A percentile compares a stretch with the other conserved stretches of the same genome.
These are phyloP conservation scores for Brasenia schreberi DNA, from an alignment of 164 flowering plant genomes.

Conservation along the genomic window DNA sequence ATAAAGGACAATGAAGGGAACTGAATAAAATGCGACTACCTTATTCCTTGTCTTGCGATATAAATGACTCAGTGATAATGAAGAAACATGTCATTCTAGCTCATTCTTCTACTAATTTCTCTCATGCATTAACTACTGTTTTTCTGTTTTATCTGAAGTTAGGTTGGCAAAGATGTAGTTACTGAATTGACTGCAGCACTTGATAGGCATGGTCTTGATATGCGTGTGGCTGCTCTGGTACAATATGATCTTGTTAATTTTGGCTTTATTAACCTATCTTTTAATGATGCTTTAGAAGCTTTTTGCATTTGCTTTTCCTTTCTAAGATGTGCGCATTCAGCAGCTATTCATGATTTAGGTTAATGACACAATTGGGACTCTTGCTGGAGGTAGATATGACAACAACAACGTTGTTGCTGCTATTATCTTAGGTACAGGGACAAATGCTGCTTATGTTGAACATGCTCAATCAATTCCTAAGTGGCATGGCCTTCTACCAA, in stretches of 20 bases:
- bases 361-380: slow-evolving; percentile 92
- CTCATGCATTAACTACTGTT: background rate
- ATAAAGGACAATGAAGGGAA: too few relatives aligned
- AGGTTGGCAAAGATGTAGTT: slow-evolving; percentile 76
- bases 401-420: slow-evolving; percentile 68
- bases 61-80: too few relatives aligned
- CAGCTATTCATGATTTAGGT: slow-evolving; percentile 29
- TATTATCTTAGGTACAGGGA: slow-evolving; percentile 94
- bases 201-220: slow-evolving; percentile 58
- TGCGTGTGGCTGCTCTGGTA: slow-evolving; percentile 77
- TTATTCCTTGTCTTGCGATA: too few relatives aligned
- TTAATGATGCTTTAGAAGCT: too few relatives aligned
- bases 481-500: slow-evolving; percentile 89
- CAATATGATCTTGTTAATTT: slow-evolving; percentile 4
- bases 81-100: too few relatives aligned
- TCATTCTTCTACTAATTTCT: background rate
- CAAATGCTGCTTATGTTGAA: slow-evolving; percentile 98
- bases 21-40: too few relatives aligned
- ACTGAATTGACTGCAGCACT: slow-evolving; percentile 55
- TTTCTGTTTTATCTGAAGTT: slow-evolving; percentile 3
- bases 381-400: slow-evolving; percentile 80
- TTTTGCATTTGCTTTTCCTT: too few relatives aligned
- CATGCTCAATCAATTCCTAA: slow-evolving; percentile 91
- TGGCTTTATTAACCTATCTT: background rate
- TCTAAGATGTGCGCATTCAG: background rate